phyloP scores from a whole-genome alignment of 495 filamentous ascomycete genomes.

The Pyrenopolyporus hunteri region DNA sequence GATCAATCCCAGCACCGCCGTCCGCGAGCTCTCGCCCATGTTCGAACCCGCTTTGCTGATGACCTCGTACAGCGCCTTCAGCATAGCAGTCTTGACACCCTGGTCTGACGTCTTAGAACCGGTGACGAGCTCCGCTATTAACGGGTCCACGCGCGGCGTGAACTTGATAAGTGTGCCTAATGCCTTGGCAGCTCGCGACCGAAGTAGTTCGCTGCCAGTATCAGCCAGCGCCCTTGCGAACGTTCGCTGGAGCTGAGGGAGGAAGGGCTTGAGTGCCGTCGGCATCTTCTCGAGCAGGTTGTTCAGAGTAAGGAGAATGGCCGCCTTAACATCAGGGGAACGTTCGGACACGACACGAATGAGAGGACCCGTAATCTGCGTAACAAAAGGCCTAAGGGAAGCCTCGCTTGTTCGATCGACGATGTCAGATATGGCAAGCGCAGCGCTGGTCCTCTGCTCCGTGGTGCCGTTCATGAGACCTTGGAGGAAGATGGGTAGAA shows the following conservation, averaged over 20 bases:
- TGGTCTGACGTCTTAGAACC: conserved; percentile 88
- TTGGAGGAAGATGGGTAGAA: conserved; percentile 96
- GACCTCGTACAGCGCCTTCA: conserved; percentile 95
- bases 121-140: conserved; percentile 83
- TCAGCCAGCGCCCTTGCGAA: conserved; percentile 96
- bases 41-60: conserved; percentile 91
- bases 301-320: conserved; percentile 91
- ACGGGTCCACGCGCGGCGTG: conserved; percentile 92
- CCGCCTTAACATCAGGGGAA: conserved; percentile 92
- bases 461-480: conserved; percentile 93
- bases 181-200: conserved; percentile 91
- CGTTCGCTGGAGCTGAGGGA: conserved; percentile 94
- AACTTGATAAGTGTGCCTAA: conserved; percentile 94
- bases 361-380: conserved; percentile 94
- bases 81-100: conserved; percentile 94
- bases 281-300: conserved; percentile 97
- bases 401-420: conserved; percentile 86
- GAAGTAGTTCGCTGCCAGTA: conserved; percentile 84
- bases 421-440: conserved; percentile 92
- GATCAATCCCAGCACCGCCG: conserved; percentile 81
- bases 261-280: conserved; percentile 90
- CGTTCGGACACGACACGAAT: conserved; percentile 97
- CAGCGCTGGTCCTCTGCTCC: conserved; percentile 89
- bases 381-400: conserved; percentile 90
- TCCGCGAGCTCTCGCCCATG: conserved; percentile 89